Base-by-base conservation (phyloP, 75 land plant species). In the Sequoiadendron giganteum region DNA sequence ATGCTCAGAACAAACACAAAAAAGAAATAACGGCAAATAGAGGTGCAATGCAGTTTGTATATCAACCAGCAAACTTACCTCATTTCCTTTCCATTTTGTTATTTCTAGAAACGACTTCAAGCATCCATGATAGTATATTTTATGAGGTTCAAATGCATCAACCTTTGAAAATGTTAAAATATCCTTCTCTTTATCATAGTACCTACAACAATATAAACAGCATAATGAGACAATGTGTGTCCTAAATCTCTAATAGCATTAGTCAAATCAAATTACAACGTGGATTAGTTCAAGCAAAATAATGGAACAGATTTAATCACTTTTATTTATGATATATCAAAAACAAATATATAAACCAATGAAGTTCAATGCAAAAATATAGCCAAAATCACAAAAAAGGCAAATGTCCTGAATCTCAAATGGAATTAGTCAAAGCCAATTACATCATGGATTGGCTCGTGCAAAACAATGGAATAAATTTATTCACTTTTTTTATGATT, bases 101-200 rank as follows among this genome's bases (percentile, higher is more conserved):
- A 97, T 95, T 88, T 97, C 82, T 8, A 95, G 91, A 83, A 98
- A 98, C 10, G 96, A 91, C 84, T 95, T 95, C 30, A 98, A 92
- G 95, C 97, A 95, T 84, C 99, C 99, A 89, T 98, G 99, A 88
- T 98, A 98, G 87, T 98, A 98, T 40, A 98, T 92, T 89, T 93
- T 90, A 43, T 95, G 88, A 21, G 95, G 93, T 49, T 92, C 90
- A 91, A 98, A 96, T 11, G 36, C 68, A 56, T 95, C 97, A 77
- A 98, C 99, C 82, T 93, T 95, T 38, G 94, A 86, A 85, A 95
- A 98, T 73, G 94, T 92, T 85, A 98, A 89, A 8, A 91, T 96
- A 88, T 98, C 99, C 88, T 93, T 95, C 85, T 95, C 91, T 6
- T 68, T 85, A 85, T 97, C 94, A 89, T 98, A 98, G 72, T 91